Percentiles rank a stretch among this genome's conserved stretches.
phyloP scores from a whole-genome alignment of 441 rosid species.

The Corymbia calophylla region DNA sequence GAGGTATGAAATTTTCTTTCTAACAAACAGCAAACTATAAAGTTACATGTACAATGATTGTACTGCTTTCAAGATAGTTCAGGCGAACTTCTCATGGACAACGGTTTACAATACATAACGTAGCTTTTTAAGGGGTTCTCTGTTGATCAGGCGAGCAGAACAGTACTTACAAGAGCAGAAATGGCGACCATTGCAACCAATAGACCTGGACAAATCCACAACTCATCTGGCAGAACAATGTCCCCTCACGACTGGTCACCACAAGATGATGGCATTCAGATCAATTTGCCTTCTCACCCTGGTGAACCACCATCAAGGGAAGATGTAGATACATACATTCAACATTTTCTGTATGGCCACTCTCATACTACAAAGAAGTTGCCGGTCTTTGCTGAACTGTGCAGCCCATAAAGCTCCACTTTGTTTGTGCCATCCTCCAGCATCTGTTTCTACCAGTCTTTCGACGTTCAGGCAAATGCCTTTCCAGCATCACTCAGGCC shows the following conservation, averaged over 20 bases:
- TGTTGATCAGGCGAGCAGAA: not conserved
- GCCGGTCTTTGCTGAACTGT: constrained; percentile 23
- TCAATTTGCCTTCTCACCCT: constrained; percentile 17
- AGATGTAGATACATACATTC: constrained; percentile 20
- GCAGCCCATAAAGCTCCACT: constrained; percentile 1
- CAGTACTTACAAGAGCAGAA: not conserved
- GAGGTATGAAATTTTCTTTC: constrained; percentile 16
- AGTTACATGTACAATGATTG: not conserved
- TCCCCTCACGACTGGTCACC: constrained; percentile 32
- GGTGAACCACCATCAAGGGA: constrained; percentile 7
- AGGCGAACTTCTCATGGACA: not conserved
- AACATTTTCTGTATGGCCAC: constrained; percentile 19
- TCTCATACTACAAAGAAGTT: constrained; percentile 23
- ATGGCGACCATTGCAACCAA: not conserved
- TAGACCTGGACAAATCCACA: not conserved
- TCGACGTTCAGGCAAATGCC: not conserved
- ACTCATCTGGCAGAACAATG: not conserved
- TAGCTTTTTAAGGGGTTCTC: not conserved
- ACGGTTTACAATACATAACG: not conserved
- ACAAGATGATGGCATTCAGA: constrained; percentile 37
- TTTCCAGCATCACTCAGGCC: not conserved
- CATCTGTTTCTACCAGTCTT: not conserved
- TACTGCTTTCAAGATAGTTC: not conserved
- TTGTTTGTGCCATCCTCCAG: not conserved
- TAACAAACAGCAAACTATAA: not conserved